Conservation (phyloP, 2,329 filamentous ascomycete genomes). For the Colletotrichum cordylinicola region DNA sequence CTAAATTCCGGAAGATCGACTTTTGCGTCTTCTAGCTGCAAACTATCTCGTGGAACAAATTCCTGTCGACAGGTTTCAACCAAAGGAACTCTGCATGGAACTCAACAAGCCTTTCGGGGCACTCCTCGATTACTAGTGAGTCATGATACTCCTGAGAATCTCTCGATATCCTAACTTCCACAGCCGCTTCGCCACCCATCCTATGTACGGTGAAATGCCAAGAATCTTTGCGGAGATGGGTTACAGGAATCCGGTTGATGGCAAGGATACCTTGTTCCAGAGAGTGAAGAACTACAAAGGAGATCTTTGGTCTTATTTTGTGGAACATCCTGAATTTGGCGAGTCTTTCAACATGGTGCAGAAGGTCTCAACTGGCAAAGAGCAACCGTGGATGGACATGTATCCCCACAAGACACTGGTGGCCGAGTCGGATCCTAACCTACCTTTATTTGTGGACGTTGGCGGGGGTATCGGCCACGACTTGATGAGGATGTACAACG, state of each 20-base stretch:
- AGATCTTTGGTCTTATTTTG: neutral
- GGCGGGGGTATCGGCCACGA: constrained; percentile 4
- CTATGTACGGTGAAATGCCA: neutral
- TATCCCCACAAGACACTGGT: constrained; percentile 1
- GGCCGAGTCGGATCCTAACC: neutral
- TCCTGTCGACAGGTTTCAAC: neutral
- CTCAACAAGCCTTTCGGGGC: neutral
- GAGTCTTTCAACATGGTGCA: neutral
- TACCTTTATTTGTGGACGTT: constrained; percentile 1
- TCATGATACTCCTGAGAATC: accelerated
- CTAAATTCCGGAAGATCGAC: neutral
- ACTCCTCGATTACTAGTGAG: neutral
- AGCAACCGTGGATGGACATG: neutral
- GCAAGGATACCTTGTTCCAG: neutral
- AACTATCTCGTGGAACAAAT: neutral
- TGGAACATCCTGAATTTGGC: neutral
- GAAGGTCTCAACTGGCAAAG: neutral
- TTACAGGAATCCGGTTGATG: neutral
- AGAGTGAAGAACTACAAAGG: neutral
- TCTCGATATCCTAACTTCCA: neutral
- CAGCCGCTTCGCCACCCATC: neutral
- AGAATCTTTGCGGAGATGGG: neutral
- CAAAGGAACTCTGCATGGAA: neutral
- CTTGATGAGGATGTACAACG: neutral
- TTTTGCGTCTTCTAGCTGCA: neutral